phyloP scores from a whole-genome alignment of 2,329 filamentous ascomycete genomes.

The Trichoderma pleuroti region DNA sequence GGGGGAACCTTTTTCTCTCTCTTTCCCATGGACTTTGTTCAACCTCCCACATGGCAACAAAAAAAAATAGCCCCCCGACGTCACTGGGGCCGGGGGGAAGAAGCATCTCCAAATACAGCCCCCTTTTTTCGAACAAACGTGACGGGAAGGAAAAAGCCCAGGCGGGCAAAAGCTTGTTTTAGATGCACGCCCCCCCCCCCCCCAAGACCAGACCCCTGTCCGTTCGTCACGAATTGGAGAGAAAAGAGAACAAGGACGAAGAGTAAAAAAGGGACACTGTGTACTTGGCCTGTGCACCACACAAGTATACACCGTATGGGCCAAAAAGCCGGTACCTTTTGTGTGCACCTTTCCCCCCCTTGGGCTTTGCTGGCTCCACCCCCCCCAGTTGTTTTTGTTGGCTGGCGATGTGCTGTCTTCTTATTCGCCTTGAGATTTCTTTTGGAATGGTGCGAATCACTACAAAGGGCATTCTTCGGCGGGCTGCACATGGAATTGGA shows the following conservation, averaged over 20 bases:
- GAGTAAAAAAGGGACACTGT: neutral
- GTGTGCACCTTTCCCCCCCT: neutral
- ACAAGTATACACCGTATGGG: neutral
- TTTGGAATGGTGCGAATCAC: neutral
- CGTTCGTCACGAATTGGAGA: neutral
- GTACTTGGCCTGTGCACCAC: neutral
- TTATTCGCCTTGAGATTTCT: neutral
- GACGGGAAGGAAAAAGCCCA: neutral
- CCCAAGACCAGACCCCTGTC: neutral
- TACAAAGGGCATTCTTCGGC: neutral
- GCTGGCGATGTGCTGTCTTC: neutral
- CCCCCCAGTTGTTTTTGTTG: neutral
- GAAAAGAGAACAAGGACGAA: neutral
- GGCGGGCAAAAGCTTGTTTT: conserved; percentile 3
- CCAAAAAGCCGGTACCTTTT: too few relatives aligned
- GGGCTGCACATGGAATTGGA: neutral
- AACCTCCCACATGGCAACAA: neutral
- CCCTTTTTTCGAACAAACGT: neutral
- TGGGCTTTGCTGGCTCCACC: neutral
- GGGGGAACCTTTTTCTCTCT: neutral
- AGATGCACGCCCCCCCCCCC: neutral
- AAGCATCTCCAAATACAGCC: neutral
- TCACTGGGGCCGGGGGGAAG: neutral
- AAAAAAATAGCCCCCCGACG: neutral
- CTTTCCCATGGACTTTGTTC: neutral